phyloP scores from a whole-genome alignment of 1,284 basidiomycete genomes.

The Heterobasidion parviporum region DNA sequence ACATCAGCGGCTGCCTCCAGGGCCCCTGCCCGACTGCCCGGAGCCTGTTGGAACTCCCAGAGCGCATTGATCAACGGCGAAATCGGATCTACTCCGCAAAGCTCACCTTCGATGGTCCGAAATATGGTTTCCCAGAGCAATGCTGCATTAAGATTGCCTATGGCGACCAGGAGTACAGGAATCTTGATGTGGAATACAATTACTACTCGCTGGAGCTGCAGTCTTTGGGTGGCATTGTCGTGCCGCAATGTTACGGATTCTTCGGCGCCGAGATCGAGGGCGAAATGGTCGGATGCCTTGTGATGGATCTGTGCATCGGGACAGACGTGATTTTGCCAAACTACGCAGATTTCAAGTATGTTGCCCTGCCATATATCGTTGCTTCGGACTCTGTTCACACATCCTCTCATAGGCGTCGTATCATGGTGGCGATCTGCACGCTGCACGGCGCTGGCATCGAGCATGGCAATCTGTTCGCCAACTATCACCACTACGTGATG shows the following conservation, averaged over 20 bases:
- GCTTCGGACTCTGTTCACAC: not conserved
- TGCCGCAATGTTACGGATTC: not conserved
- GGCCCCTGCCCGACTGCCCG: too few relatives aligned
- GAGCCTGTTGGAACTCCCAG: too few relatives aligned
- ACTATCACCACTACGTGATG: slow-evolving; percentile 9
- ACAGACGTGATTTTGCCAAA: not conserved
- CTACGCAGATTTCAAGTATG: slow-evolving; percentile 4
- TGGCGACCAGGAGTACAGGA: too few relatives aligned
- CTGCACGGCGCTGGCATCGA: slow-evolving; percentile 2
- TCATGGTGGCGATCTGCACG: slow-evolving; percentile 7
- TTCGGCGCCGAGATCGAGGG: not conserved
- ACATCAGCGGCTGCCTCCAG: too few relatives aligned
- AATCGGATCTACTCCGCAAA: too few relatives aligned
- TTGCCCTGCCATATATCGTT: not conserved
- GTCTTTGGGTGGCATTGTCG: not conserved
- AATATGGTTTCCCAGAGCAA: too few relatives aligned
- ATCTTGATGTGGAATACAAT: not conserved
- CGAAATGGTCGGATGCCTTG: not conserved
- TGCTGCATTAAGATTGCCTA: too few relatives aligned
- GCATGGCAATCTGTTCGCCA: not conserved
- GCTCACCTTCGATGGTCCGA: too few relatives aligned
- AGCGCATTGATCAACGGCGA: too few relatives aligned
- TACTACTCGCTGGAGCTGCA: not conserved
- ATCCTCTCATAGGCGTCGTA: slow-evolving; percentile 1
- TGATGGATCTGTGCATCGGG: not conserved